Evolutionary conservation across 2,329 filamentous ascomycete species (phyloP), one percentile per base, ranked within the genome.

Genomic region (Thelonectria olida): DNA sequence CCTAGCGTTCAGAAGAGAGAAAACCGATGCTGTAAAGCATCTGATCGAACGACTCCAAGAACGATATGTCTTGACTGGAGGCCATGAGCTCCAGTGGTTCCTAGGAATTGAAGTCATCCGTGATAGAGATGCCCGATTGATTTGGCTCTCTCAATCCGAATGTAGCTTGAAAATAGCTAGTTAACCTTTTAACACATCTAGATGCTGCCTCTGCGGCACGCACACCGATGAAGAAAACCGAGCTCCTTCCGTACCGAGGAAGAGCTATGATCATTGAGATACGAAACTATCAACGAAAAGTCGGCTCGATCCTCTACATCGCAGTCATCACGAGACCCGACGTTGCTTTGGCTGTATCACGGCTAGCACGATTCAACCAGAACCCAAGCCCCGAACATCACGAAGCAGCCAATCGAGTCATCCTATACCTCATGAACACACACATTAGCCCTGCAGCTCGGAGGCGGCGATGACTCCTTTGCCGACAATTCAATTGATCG

Each of bases 271-370:
- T 6, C 6, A 28, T 10, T 28, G 10, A 6, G 10, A 28, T 28
- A 28, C 27, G 27, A 28, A 6, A 7, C 27, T 48, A 48, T 4
- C n/a, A 48, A 31, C 25, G 25, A 17, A 53, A 47, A n/a, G 31
- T 58, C 17, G 22, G 49, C 8, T 36, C 47, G n/a, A 51, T 58
- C 7, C 48, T 58, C 6, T 58, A 58, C 12, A n/a, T 27, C 19
- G 39, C 39, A n/a, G 47, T 58, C 3, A 58, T 53, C 5, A 47
- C 48, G 7, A 12, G 31, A n/a, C 49, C 28, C 3, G 41, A 58
- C 31, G 38, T 53, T 20, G 39, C 55, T 13, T 58, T 58, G 17
- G 22, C 27, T 8, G n/a, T 22, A 7, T 34, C n/a, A 13, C 34
- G 48, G 12, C 34, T 58, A 48, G 38, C 28, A 15, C 7, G 48